A percentile compares a stretch with the other conserved stretches of the same genome.
phyloP scores from a whole-genome alignment of 2,329 filamentous ascomycete species.

The Leptographium flavum region DNA sequence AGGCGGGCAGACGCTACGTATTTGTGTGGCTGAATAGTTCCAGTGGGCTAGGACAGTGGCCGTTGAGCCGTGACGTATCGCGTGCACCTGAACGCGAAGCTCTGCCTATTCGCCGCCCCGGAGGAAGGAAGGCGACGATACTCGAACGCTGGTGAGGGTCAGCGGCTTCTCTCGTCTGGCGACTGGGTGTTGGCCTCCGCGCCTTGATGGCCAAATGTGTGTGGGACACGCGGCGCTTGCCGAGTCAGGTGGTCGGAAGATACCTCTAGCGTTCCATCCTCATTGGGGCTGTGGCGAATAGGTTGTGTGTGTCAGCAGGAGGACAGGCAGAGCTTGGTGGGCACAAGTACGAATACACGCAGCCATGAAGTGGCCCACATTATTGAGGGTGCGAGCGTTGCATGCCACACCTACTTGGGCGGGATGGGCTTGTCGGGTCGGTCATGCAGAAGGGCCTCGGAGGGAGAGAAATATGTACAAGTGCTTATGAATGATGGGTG shows the following conservation, averaged over 20 bases:
- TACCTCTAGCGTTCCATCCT: slow-evolving; percentile 26
- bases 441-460: too few species aligned
- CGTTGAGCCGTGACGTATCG: slow-evolving; percentile 24
- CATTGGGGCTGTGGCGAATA: slow-evolving; percentile 18
- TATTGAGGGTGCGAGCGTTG: too few species aligned
- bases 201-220: too few species aligned
- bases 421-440: too few species aligned
- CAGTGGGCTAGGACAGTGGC: slow-evolving; percentile 41
- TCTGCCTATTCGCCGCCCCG: slow-evolving; percentile 44
- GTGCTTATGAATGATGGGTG: too few species aligned
- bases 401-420: too few species aligned
- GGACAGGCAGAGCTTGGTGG: background rate
- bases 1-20: slow-evolving; percentile 44
- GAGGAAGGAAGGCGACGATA: too few species aligned
- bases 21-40: slow-evolving; percentile 44
- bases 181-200: too few species aligned
- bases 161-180: too few species aligned
- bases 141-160: too few species aligned
- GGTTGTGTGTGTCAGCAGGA: background rate
- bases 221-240: background rate
- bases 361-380: slow-evolving; percentile 18
- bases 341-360: background rate
- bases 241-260: slow-evolving; percentile 2
- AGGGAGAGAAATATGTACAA: background rate
- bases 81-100: slow-evolving; percentile 46